phyloP scores from a whole-genome alignment of 1,284 basidiomycete species.

The Leccinum pallidistipes region DNA sequence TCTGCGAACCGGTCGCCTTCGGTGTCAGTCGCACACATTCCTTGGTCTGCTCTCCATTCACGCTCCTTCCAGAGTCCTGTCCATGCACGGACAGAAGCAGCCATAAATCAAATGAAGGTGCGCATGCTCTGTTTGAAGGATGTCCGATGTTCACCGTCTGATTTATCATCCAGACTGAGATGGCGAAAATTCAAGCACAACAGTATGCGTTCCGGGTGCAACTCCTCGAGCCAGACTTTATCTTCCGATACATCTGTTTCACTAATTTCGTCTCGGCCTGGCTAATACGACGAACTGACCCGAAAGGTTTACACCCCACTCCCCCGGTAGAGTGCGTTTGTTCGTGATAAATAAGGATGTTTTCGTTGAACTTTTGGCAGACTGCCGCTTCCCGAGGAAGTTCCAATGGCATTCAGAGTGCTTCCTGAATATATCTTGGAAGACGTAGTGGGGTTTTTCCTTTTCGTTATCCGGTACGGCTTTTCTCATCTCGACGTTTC shows the following conservation, averaged over 20 bases:
- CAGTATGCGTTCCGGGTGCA: slow-evolving; percentile 85
- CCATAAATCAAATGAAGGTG: slow-evolving; percentile 75
- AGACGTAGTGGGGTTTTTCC: slow-evolving; percentile 89
- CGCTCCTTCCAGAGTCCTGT: slow-evolving; percentile 52
- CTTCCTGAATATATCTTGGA: slow-evolving; percentile 96
- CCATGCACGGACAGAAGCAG: slow-evolving; percentile 66
- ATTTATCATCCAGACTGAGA: slow-evolving; percentile 50
- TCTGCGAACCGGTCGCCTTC: slow-evolving; percentile 17
- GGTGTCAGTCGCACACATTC: slow-evolving; percentile 53
- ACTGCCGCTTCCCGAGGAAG: slow-evolving; percentile 83
- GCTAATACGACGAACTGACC: slow-evolving; percentile 93
- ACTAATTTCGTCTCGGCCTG: slow-evolving; percentile 91
- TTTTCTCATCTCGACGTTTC: not conserved
- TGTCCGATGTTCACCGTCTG: not conserved
- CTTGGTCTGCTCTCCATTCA: slow-evolving; percentile 13
- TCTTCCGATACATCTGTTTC: slow-evolving; percentile 81
- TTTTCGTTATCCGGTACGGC: slow-evolving; percentile 78
- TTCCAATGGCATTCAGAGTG: slow-evolving; percentile 83
- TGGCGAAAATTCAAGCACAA: slow-evolving; percentile 65
- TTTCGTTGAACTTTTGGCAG: slow-evolving; percentile 42
- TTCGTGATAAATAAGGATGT: not conserved
- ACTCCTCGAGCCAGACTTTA: slow-evolving; percentile 84
- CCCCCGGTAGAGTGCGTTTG: slow-evolving; percentile 61
- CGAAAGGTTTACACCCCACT: slow-evolving; percentile 76
- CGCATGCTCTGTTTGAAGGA: slow-evolving; percentile 3